Base-by-base conservation (phyloP, 2,329 filamentous ascomycete genomes). In the Ascochyta rabiei region DNA sequence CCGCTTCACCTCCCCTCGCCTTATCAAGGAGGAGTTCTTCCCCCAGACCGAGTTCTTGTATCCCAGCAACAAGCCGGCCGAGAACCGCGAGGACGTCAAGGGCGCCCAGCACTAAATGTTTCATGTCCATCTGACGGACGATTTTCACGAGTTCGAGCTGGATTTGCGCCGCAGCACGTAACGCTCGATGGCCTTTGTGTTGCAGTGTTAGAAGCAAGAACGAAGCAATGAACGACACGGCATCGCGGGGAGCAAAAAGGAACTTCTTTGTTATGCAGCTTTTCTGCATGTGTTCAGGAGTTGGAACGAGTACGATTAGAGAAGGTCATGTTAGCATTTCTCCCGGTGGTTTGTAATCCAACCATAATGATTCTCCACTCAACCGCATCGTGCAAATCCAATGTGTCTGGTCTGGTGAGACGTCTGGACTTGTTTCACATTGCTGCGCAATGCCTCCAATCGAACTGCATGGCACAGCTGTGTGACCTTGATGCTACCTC, bases 11-110 rank as follows among this genome's bases (percentile, higher is more conserved):
- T 82, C 79, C 59, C 79, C 81, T 68, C 73, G 81, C 56, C 70
- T 79, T 33, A 76, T 84, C 60, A 84, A 83, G 72, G 81, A 84
- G 70, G 80, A 82, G 59, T 82, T 83, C 61, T 70, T 81, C 42
- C 73, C 73, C 4, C 73, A 74, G 42, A 65, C 62, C 10, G 73
- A 76, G 62, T 81, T 82, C n/a, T 64, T 72, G 60, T 84, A 83
- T 66, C 80, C 80, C 34, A 81, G 79, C 45, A 83, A 83, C 65
- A 62, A 56, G 37, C 52, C 52, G 19, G 46, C 40, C 7, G 46
- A 55, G 52, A 55, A 49, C 16, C 12, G 45, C 9, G 40, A 54
- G 26, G 24, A 37, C 10, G 41, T 46, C 23, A 46, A 42, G 35
- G 52, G 35, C 5, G 40, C 46, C 12, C 35, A 49, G 35, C 46